Evolutionary conservation across 352 stramenopile species (phyloP).

Genomic region (Globisporangium nunn): DNA sequence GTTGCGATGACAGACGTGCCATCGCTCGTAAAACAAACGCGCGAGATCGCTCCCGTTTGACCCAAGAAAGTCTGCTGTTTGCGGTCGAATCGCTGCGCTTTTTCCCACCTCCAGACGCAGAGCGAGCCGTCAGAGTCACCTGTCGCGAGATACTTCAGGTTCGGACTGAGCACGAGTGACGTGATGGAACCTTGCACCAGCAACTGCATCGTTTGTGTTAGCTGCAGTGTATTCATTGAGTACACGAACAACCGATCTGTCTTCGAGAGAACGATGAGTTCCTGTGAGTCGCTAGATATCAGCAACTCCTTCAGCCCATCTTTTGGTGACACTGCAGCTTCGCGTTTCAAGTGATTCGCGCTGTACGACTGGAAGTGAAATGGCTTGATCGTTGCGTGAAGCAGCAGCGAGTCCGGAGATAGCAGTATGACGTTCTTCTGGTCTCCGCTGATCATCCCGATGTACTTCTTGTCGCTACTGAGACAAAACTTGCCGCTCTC

Average conservation of each 20-base stretch:
- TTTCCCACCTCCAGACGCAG: slow-evolving; percentile 54
- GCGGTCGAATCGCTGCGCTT: slow-evolving; percentile 33
- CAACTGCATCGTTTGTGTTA: slow-evolving; percentile 49
- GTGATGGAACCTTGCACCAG: slow-evolving; percentile 47
- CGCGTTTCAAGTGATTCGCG: not conserved
- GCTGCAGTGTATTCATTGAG: slow-evolving; percentile 20
- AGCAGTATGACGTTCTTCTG: slow-evolving; percentile 27
- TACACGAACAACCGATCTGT: slow-evolving; percentile 51
- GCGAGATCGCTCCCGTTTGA: slow-evolving; percentile 25
- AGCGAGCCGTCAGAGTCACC: slow-evolving; percentile 49
- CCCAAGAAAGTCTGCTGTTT: slow-evolving; percentile 59
- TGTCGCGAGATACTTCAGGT: slow-evolving; percentile 62
- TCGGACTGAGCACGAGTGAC: slow-evolving; percentile 36
- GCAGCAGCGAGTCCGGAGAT: slow-evolving; percentile 27
- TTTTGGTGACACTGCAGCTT: not conserved
- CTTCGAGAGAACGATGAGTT: slow-evolving; percentile 44
- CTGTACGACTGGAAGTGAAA: slow-evolving; percentile 6
- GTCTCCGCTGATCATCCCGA: slow-evolving; percentile 27
- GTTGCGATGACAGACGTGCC: slow-evolving; percentile 33
- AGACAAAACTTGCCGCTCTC: slow-evolving; percentile 27
- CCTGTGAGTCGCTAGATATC: slow-evolving; percentile 37
- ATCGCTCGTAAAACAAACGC: slow-evolving; percentile 34
- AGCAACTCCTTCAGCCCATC: slow-evolving; percentile 28
- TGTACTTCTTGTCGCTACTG: slow-evolving; percentile 30
- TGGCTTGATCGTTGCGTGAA: slow-evolving; percentile 29